Base-by-base conservation (phyloP, 345 rosid species). In the Salix udensis region DNA sequence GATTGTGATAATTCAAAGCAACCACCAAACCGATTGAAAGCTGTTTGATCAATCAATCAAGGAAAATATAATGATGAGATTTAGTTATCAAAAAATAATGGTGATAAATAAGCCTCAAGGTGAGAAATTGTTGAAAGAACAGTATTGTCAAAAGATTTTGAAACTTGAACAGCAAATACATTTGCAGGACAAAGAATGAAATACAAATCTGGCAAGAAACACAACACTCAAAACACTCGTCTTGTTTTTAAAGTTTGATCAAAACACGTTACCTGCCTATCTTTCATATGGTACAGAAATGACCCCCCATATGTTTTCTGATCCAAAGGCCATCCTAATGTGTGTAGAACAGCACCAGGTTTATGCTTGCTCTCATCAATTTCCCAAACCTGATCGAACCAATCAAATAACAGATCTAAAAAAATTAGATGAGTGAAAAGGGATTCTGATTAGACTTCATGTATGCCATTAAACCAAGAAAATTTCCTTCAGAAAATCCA, bases 271-370 rank as follows among this genome's bases (percentile, higher is more conserved):
- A 89, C 97, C 97, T 88, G 94, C 72, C 88, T 88, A 78, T 95
- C 89, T 14, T 88, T 86, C 98, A 95, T 95, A 90, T 95, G 97
- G 85, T 95, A 93, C 80, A 95, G 82, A 89, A 95, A 95, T 65
- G 98, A 91, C 72, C 98, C 98, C 40, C 98, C 97, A 36, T 95
- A 95, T 72, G 97, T 95, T 84, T 89, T 90, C 53, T 76, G 78
- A 84, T 93, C 93, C 83, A 95, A 83, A n/a, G 98, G 97, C 97
- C 97, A 95, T 72, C 97, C 98, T 82, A 95, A 69, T 8, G 97
- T 89, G 82, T 95, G 98, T 81, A 95, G 74, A 76, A 93, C 89
- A 80, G 85, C 84, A 74, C 97, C 98, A 28, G 98, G 96, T 65
- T 86, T 82, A 83, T 95, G 97, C 81, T 90, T 95, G 73, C 84